A percentile compares a stretch with the other conserved stretches of the same genome.
Evolutionary conservation across 2,329 filamentous ascomycete species (phyloP).

Genomic region (Xylariaceae sp.): DNA sequence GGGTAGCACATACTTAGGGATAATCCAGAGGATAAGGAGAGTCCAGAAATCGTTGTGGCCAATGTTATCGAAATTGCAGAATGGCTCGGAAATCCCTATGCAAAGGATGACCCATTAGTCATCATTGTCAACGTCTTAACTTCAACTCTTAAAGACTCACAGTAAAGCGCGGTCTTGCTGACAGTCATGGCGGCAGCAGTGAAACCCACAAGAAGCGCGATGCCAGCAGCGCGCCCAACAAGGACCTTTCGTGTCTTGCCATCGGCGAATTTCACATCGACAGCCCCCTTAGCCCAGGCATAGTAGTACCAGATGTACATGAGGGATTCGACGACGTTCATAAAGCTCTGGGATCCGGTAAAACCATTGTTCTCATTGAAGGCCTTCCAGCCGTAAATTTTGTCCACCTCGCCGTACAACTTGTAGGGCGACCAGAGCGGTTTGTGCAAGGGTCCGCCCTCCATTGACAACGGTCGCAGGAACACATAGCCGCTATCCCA

Average conservation of each 20-base stretch:
- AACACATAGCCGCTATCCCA: constrained; percentile 83
- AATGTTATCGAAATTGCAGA: constrained; percentile 52
- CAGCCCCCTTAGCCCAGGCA: constrained; percentile 28
- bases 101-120: not conserved
- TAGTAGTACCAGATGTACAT: constrained; percentile 58
- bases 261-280: constrained; percentile 18
- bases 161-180: constrained; percentile 60
- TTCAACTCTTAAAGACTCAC: constrained; percentile 35
- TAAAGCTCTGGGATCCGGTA: constrained; percentile 65
- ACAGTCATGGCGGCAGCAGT: constrained; percentile 56
- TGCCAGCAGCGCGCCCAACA: constrained; percentile 40
- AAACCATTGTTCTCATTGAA: constrained; percentile 68
- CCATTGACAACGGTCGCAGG: constrained; percentile 76
- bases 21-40: constrained; percentile 52
- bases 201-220: constrained; percentile 47
- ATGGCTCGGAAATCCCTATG: constrained; percentile 54
- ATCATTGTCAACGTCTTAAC: not conserved
- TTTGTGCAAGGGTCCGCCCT: constrained; percentile 66
- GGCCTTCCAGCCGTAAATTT: constrained; percentile 76
- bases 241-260: constrained; percentile 30
- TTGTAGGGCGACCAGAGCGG: constrained; percentile 75
- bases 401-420: constrained; percentile 75
- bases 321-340: constrained; percentile 66
- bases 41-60: constrained; percentile 48
- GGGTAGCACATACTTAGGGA: constrained; percentile 27